phyloP scores from a whole-genome alignment of 495 filamentous ascomycete species.

The Aspergillus olivimuriae region DNA sequence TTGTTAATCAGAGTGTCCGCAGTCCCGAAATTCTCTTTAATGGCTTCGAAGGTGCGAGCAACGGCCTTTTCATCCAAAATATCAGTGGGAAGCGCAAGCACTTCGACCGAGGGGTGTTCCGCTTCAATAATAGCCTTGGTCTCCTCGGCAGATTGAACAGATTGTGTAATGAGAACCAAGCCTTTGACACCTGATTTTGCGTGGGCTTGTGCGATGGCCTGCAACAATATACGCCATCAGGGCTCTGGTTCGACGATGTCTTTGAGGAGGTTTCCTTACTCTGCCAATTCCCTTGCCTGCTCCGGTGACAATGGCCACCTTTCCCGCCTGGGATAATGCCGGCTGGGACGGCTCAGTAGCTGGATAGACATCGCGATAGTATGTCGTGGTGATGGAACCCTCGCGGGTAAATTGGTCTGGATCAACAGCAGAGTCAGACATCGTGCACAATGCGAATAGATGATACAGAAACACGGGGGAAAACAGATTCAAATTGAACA shows the following conservation, averaged over 20 bases:
- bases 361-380: conserved; percentile 27
- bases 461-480: too few species aligned
- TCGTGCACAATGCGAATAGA: too few species aligned
- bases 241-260: too few species aligned
- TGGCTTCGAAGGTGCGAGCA: conserved; percentile 24
- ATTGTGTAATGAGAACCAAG: conserved; percentile 25
- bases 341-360: conserved; percentile 27
- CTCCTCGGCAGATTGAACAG: conserved; percentile 6
- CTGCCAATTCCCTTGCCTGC: conserved; percentile 30
- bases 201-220: too few species aligned
- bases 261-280: too few species aligned
- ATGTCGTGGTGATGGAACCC: too few species aligned
- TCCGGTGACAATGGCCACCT: conserved; percentile 36
- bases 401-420: too few species aligned
- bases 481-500: too few species aligned
- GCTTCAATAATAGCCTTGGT: conserved; percentile 15
- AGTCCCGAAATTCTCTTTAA: conserved; percentile 29
- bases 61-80: conserved; percentile 26
- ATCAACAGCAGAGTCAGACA: too few species aligned
- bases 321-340: conserved; percentile 25
- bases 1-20: conserved; percentile 43
- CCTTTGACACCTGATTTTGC: too few species aligned
- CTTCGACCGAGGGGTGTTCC: conserved; percentile 18
- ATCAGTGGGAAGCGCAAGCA: conserved; percentile 21
- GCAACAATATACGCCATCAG: too few species aligned